Conservation (phyloP, 2,329 filamentous ascomycete genomes). For the Capronia epimyces region DNA sequence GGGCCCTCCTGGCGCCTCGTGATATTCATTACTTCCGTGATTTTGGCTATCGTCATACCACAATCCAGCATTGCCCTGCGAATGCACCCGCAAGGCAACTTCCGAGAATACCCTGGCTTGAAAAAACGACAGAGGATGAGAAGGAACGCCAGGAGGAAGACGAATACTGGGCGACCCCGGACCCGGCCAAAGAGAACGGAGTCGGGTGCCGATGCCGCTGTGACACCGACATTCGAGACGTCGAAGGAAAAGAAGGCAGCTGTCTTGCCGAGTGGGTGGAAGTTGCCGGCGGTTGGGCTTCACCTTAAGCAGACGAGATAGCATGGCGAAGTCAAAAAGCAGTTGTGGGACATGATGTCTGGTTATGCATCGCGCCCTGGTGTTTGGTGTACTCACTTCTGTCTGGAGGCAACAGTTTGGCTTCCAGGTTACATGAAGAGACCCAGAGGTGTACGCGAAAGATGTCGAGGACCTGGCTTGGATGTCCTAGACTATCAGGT, state of each 20-base stretch:
- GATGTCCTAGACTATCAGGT: slow-evolving; percentile 11
- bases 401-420: slow-evolving; percentile 9
- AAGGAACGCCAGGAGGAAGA: slow-evolving; percentile 86
- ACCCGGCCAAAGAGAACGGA: slow-evolving; percentile 86
- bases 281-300: slow-evolving; percentile 87
- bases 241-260: slow-evolving; percentile 94
- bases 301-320: slow-evolving; percentile 39
- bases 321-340: background rate
- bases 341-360: slow-evolving; percentile 24
- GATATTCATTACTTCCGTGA: slow-evolving; percentile 99
- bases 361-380: slow-evolving; percentile 20
- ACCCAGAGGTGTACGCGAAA: slow-evolving; percentile 2
- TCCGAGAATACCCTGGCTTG: slow-evolving; percentile 70
- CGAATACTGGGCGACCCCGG: slow-evolving; percentile 87
- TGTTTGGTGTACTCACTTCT: slow-evolving; percentile 16
- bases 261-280: slow-evolving; percentile 96
- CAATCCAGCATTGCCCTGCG: slow-evolving; percentile 95
- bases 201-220: slow-evolving; percentile 95
- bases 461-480: slow-evolving; percentile 9
- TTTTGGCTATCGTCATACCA: slow-evolving; percentile 96
- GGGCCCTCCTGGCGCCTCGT: slow-evolving; percentile 69
- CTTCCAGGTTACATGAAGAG: slow-evolving; percentile 1
- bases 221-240: slow-evolving; percentile 94
- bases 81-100: slow-evolving; percentile 89
- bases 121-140: slow-evolving; percentile 73